Evolutionary conservation across 805 yeast genomes (phyloP).

Genomic region (Nakazawaea siamensis): DNA sequence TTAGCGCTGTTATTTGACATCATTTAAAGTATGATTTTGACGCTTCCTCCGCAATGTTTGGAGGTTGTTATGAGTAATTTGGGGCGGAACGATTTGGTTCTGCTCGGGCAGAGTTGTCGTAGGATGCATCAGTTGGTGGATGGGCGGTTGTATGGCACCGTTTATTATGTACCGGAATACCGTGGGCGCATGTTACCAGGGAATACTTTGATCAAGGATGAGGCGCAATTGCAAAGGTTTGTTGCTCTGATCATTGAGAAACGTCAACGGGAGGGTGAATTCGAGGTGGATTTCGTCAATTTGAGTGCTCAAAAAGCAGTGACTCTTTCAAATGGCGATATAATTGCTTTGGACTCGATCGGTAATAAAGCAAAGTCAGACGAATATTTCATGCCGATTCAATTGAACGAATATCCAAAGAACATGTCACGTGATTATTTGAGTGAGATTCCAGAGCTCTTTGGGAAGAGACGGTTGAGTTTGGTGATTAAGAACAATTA

Average conservation of each 20-base stretch:
- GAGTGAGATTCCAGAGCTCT: not conserved
- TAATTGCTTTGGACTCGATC: not conserved
- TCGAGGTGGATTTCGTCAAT: slow-evolving; percentile 5
- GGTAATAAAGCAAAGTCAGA: not conserved
- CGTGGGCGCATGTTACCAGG: not conserved
- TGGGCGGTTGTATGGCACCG: not conserved
- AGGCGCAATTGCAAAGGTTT: slow-evolving; percentile 1
- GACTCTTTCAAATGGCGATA: not conserved
- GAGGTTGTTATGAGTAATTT: slow-evolving; percentile 1
- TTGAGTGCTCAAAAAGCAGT: slow-evolving; percentile 1
- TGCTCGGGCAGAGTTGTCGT: slow-evolving; percentile 1
- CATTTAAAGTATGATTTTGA: slow-evolving; percentile 1
- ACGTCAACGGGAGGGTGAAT: not conserved
- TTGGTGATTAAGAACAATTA: slow-evolving; percentile 7
- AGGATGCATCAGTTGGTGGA: not conserved
- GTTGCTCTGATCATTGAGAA: too few species aligned
- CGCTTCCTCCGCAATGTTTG: slow-evolving; percentile 7
- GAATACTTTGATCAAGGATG: slow-evolving; percentile 1
- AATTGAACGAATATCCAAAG: slow-evolving; percentile 1
- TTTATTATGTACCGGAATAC: slow-evolving; percentile 7
- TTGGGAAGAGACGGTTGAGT: not conserved
- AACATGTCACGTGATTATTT: slow-evolving; percentile 2
- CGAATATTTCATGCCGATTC: slow-evolving; percentile 3
- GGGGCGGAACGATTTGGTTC: slow-evolving; percentile 1
- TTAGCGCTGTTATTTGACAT: slow-evolving; percentile 7